Evolutionary conservation across 768 basidiomycete species (phyloP).

Genomic region (Clavaria fumosa): DNA sequence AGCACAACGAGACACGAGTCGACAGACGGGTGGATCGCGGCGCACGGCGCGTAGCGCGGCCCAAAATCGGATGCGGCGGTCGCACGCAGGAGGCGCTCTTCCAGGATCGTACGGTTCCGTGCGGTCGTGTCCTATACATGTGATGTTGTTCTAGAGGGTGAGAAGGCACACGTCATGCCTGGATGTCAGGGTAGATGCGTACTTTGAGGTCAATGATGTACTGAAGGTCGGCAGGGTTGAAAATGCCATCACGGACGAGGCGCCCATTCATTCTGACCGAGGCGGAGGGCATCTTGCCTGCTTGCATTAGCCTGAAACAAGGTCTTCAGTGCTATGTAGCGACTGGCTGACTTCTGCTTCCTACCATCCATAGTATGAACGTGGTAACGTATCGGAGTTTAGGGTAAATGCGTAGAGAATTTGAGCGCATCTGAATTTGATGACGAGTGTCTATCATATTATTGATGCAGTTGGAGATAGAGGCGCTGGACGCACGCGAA

Average conservation of each 20-base stretch:
- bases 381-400: constrained; percentile 73
- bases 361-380: constrained; percentile 61
- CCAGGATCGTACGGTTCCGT: constrained; percentile 33
- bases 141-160: not conserved
- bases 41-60: constrained; percentile 47
- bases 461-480: not conserved
- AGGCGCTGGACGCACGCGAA: constrained; percentile 34
- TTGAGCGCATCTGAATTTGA: constrained; percentile 49
- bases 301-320: constrained; percentile 47
- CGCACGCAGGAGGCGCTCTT: constrained; percentile 23
- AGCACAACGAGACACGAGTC: constrained; percentile 46
- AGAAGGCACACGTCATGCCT: not conserved
- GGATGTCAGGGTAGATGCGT: constrained; percentile 9
- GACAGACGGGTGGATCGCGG: constrained; percentile 60
- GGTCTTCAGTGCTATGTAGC: not conserved
- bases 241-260: constrained; percentile 40
- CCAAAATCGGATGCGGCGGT: constrained; percentile 26
- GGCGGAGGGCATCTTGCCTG: constrained; percentile 45
- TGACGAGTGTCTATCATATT: constrained; percentile 1
- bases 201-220: constrained; percentile 34
- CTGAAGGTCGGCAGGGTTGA: constrained; percentile 44
- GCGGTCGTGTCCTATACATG: constrained; percentile 44
- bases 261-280: constrained; percentile 45
- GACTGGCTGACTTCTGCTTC: constrained; percentile 9
- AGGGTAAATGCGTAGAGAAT: constrained; percentile 71